A percentile compares a stretch with the other conserved stretches of the same genome.
phyloP scores from a whole-genome alignment of 2,329 filamentous ascomycete genomes.

The Botrytis medusae region DNA sequence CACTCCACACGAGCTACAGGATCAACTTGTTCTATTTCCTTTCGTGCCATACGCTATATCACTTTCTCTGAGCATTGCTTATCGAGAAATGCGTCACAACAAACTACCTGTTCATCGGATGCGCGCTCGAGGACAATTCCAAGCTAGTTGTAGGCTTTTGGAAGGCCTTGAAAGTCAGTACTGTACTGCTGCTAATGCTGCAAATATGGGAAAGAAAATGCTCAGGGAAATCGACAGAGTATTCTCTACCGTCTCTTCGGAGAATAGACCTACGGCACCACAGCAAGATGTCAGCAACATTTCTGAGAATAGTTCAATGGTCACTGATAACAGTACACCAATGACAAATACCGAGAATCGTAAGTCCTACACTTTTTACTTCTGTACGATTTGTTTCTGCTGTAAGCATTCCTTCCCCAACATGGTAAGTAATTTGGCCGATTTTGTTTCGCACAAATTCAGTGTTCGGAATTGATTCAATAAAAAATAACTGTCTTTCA shows the following conservation, averaged over 20 bases:
- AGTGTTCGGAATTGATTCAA: not conserved
- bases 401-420: not conserved
- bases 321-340: not conserved
- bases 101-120: constrained; percentile 58
- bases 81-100: constrained; percentile 63
- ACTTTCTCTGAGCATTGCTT: constrained; percentile 60
- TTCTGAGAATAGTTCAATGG: not conserved
- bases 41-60: constrained; percentile 63
- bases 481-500: not conserved
- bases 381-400: not conserved
- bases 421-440: not conserved
- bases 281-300: not conserved
- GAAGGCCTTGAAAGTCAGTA: constrained; percentile 56
- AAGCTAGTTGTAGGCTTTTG: constrained; percentile 54
- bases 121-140: constrained; percentile 55
- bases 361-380: not conserved
- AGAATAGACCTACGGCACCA: not conserved
- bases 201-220: constrained; percentile 33
- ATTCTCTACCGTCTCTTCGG: constrained; percentile 23
- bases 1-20: constrained; percentile 38
- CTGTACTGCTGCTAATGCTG: constrained; percentile 48
- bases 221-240: constrained; percentile 35
- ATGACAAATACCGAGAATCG: not conserved
- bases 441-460: not conserved
- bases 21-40: constrained; percentile 49